Conservation (phyloP, 163 green algal species). For the Chlorella variabilis region DNA sequence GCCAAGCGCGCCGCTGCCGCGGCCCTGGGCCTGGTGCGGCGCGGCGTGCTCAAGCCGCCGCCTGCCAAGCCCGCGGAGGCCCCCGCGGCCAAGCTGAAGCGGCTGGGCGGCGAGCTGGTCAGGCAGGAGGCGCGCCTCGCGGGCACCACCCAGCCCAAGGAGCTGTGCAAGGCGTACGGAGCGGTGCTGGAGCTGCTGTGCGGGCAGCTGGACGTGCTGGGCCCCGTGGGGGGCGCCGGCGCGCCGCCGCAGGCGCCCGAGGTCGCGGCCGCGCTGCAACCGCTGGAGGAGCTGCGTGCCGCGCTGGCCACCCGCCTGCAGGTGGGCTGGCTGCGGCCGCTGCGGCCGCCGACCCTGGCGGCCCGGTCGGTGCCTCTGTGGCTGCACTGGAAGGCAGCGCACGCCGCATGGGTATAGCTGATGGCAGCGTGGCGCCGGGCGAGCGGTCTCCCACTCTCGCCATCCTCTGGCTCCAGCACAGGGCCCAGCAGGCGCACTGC, state of each 20-base stretch:
- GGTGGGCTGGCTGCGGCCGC: not conserved
- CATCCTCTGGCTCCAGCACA: not conserved
- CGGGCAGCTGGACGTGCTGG: conserved; percentile 26
- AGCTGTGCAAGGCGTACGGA: conserved; percentile 6
- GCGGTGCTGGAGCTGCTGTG: conserved; percentile 17
- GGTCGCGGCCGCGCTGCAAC: conserved; percentile 7
- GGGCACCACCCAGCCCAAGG: not conserved
- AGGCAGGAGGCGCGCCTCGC: conserved; percentile 14
- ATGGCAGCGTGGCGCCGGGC: too few relatives aligned
- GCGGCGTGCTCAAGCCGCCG: conserved; percentile 19
- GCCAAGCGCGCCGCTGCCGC: not conserved
- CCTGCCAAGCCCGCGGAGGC: not conserved
- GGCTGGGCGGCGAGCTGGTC: conserved; percentile 10
- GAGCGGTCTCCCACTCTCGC: too few relatives aligned
- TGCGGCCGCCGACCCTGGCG: too few relatives aligned
- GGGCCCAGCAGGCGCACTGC: too few relatives aligned
- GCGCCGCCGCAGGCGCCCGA: not conserved
- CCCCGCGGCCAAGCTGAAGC: conserved; percentile 2
- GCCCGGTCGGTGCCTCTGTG: too few relatives aligned
- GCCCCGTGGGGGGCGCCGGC: not conserved
- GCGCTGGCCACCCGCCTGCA: conserved; percentile 14
- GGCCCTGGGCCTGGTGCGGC: conserved; percentile 11
- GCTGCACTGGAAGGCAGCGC: too few relatives aligned
- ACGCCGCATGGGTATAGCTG: too few relatives aligned
- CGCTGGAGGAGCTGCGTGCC: conserved; percentile 14